These are phyloP conservation scores for Talaromyces sp. DNA, from an alignment of 2,329 filamentous ascomycete species.

Conservation along the genomic window DNA sequence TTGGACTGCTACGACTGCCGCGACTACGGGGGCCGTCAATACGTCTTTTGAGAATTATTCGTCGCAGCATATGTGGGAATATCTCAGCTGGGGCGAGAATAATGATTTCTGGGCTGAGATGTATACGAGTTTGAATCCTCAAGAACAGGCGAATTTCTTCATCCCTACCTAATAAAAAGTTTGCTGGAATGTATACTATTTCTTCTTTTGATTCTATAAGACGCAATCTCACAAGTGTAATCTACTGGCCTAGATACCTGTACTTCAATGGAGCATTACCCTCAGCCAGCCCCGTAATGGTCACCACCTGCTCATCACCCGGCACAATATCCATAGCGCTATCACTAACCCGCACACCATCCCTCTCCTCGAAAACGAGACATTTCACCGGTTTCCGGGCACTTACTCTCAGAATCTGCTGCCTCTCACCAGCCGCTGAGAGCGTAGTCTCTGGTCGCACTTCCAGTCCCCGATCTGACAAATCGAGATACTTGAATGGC, in stretches of 20 bases:
- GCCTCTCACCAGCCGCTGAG: background rate
- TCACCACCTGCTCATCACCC: constrained; percentile 40
- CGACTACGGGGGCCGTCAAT: background rate
- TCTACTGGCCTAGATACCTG: constrained; percentile 15
- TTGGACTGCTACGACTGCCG: background rate
- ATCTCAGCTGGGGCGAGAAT: constrained; percentile 50
- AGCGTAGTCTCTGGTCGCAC: background rate
- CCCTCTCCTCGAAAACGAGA: constrained; percentile 58
- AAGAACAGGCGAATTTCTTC: constrained; percentile 51
- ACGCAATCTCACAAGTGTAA: constrained; percentile 22
- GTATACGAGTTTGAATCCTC: background rate
- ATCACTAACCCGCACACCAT: constrained; percentile 53
- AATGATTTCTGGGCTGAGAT: constrained; percentile 48
- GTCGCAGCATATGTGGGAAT: constrained; percentile 58
- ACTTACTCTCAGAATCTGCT: constrained; percentile 4
- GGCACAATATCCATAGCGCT: constrained; percentile 58
- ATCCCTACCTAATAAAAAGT: background rate
- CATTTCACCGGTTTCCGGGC: constrained; percentile 49
- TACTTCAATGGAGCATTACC: constrained; percentile 9
- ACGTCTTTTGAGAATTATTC: constrained; percentile 48
- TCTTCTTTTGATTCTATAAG: background rate
- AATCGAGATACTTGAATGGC: constrained; percentile 45
- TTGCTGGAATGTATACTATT: background rate
- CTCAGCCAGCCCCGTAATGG: background rate
- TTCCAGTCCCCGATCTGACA: constrained; percentile 12